Conservation (phyloP, 2,329 filamentous ascomycete species). For the Colletotrichum caudatum region DNA sequence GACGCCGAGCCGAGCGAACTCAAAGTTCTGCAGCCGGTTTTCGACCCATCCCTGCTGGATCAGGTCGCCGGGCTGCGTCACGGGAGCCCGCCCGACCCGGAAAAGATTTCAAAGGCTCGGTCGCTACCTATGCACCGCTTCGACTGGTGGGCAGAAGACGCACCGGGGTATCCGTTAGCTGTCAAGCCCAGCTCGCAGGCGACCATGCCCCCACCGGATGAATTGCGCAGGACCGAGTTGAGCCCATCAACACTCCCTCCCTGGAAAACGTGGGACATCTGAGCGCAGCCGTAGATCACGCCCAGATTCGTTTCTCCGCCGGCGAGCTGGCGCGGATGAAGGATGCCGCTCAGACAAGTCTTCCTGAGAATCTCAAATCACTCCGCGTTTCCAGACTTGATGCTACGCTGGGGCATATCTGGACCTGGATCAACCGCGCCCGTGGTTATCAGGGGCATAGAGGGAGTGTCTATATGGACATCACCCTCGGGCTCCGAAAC, state of each 20-base stretch:
- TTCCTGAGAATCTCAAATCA: slow-evolving; percentile 15
- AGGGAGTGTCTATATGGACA: slow-evolving; percentile 53
- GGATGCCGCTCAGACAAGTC: slow-evolving; percentile 36
- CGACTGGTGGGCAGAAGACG: slow-evolving; percentile 58
- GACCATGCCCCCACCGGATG: slow-evolving; percentile 43
- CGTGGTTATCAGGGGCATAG: slow-evolving; percentile 46
- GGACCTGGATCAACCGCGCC: slow-evolving; percentile 57
- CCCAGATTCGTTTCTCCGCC: slow-evolving; percentile 54
- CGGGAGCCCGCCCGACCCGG: slow-evolving; percentile 43
- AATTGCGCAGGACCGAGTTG: slow-evolving; percentile 10
- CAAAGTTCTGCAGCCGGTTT: slow-evolving; percentile 46
- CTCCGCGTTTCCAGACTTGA: slow-evolving; percentile 56
- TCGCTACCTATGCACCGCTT: slow-evolving; percentile 59
- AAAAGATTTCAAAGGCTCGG: slow-evolving; percentile 48
- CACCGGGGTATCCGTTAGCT: slow-evolving; percentile 48
- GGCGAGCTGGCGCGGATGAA: slow-evolving; percentile 53
- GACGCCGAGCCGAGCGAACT: accelerated
- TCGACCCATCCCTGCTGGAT: slow-evolving; percentile 57
- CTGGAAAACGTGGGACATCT: slow-evolving; percentile 59
- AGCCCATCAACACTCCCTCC: slow-evolving; percentile 51
- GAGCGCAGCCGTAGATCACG: slow-evolving; percentile 48
- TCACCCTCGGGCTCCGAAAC: slow-evolving; percentile 55
- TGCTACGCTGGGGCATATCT: slow-evolving; percentile 60
- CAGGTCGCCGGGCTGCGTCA: slow-evolving; percentile 46
- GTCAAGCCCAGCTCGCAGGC: slow-evolving; percentile 45